These are phyloP conservation scores for Beauveria sp. DNA, from an alignment of 2,329 filamentous ascomycete species.

Conservation along the genomic window DNA sequence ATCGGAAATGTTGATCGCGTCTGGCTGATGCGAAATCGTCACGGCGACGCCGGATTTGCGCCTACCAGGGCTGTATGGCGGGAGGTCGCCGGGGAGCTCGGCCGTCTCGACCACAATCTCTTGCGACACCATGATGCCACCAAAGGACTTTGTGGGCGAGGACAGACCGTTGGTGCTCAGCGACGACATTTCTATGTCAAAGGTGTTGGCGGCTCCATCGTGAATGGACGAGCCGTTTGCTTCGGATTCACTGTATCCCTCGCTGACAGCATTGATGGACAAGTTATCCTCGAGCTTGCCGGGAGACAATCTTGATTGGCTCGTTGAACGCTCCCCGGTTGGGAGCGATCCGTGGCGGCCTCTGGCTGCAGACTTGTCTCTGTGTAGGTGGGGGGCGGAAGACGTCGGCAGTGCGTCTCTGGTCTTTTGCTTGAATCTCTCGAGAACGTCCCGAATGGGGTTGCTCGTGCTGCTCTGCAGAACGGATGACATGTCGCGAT, in stretches of 20 bases:
- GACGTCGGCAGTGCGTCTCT: not conserved
- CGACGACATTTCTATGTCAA: constrained; percentile 4
- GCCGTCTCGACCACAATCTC: constrained; percentile 39
- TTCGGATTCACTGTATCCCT: not conserved
- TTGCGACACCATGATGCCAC: constrained; percentile 55
- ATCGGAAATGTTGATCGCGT: not conserved
- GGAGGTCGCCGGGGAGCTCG: not conserved
- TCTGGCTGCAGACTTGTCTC: not conserved
- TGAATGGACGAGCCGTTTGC: constrained; percentile 4
- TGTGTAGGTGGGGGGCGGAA: not conserved
- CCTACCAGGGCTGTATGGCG: not conserved
- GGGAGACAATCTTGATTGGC: constrained; percentile 16
- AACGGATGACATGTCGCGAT: constrained; percentile 51
- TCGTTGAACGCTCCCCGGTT: not conserved
- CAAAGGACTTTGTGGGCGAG: constrained; percentile 25
- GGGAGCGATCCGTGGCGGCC: not conserved
- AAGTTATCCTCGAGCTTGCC: constrained; percentile 12
- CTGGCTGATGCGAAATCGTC: not conserved
- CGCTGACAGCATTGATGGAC: not conserved
- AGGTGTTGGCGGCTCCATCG: not conserved
- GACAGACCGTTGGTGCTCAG: not conserved
- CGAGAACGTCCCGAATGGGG: not conserved
- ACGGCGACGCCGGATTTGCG: not conserved
- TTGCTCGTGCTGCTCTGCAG: constrained; percentile 21
- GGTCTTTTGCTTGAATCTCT: not conserved